Conservation (phyloP, 768 basidiomycete genomes). For the Phlegmacium glaucopus region DNA sequence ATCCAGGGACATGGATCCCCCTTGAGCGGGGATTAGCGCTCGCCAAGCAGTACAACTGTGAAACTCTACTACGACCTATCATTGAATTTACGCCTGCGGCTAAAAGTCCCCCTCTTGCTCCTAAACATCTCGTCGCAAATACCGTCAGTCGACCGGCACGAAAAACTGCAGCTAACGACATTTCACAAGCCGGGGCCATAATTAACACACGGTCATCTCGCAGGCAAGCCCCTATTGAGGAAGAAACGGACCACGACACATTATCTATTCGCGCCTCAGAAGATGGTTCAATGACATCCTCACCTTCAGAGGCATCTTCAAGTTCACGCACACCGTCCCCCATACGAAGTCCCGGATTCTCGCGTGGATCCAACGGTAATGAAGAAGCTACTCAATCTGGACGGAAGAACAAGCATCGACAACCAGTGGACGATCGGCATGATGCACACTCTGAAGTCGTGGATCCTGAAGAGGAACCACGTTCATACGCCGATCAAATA, state of each 20-base stretch:
- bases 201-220: slow-evolving; percentile 62
- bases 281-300: slow-evolving; percentile 88
- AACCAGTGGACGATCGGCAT: slow-evolving; percentile 42
- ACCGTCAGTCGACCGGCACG: slow-evolving; percentile 50
- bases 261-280: slow-evolving; percentile 75
- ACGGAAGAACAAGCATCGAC: slow-evolving; percentile 47
- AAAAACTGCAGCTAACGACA: slow-evolving; percentile 38
- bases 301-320: slow-evolving; percentile 79
- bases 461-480: slow-evolving; percentile 42
- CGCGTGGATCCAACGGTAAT: slow-evolving; percentile 39
- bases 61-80: slow-evolving; percentile 81
- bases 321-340: slow-evolving; percentile 95
- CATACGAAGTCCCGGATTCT: slow-evolving; percentile 55
- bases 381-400: slow-evolving; percentile 33
- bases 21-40: slow-evolving; percentile 84
- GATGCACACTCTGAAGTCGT: slow-evolving; percentile 40
- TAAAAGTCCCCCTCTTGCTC: slow-evolving; percentile 91
- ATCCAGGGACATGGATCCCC: slow-evolving; percentile 95
- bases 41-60: slow-evolving; percentile 92
- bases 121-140: slow-evolving; percentile 88
- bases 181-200: slow-evolving; percentile 28
- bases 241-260: slow-evolving; percentile 60
- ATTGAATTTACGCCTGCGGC: slow-evolving; percentile 90
- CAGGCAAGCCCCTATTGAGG: slow-evolving; percentile 45
- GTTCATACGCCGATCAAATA: slow-evolving; percentile 91